Base-by-base conservation (phyloP, 140 eudicot species). In the Senecio squalidus region DNA sequence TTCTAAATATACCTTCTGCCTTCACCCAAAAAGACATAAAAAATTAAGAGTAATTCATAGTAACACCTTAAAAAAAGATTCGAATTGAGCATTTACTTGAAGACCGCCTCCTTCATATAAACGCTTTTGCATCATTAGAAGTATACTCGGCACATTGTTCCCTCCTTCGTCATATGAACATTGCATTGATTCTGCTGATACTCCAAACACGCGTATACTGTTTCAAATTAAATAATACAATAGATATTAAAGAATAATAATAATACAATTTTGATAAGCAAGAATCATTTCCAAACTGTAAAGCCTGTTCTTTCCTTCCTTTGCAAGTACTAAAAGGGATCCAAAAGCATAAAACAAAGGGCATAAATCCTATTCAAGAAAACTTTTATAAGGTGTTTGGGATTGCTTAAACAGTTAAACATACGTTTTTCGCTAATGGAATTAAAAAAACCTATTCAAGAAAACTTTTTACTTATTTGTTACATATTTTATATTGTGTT, bases 221-320 rank as follows among this genome's bases (percentile, higher is more conserved):
- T 30, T 30, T 30, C 36, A 30, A 30, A 1, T 27, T 29, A 9
- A 22, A n/a, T 33, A 15, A 0, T 3, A 17, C 20, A 58, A 21
- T 9, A 33, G 44, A 4, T 48, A 13, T 6, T 33, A 49, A 41
- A 55, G 10, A n/a, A 45, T 56, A 6, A 34, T 52, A 51, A 36
- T 28, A 27, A 10, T 59, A 27, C 27, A 14, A 16, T 20, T 68
- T 7, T 28, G 20, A 31, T 41, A 29, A 61, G 26, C 49, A 70
- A 70, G 70, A 61, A 51, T 60, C 49, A 41, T 70, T 47, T 61
- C 70, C 15, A 9, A 52, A 52, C 64, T 61, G 58, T 51, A 44
- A 54, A 71, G 60, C n/a, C 52, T 71, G 70, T 71, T 62, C 71
- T 21, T 71, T 71, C 41, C 76, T 62, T 71, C 54, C 71, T 63